A percentile compares a stretch with the other conserved stretches of the same genome.
These are phyloP conservation scores for Solanum hybrid DNA, from an alignment of 305 asterid species.

Conservation along the genomic window DNA sequence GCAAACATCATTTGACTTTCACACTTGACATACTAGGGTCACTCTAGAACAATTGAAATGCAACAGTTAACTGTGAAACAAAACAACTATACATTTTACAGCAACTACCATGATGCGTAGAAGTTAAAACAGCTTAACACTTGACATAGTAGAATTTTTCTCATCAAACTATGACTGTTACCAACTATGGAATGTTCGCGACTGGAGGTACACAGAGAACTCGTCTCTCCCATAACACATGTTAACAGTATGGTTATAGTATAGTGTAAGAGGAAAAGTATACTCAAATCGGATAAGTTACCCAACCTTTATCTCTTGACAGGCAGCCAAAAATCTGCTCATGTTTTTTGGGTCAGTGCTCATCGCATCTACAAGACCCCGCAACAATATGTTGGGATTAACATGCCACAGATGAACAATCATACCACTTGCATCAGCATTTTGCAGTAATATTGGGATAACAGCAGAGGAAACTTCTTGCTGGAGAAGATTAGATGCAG, in stretches of 20 bases:
- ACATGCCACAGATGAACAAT: too few species aligned
- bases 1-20: neutral
- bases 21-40: neutral
- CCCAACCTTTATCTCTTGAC: conserved; percentile 71
- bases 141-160: neutral
- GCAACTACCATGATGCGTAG: neutral
- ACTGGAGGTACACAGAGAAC: neutral
- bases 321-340: conserved; percentile 12
- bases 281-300: neutral
- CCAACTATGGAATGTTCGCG: neutral
- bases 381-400: conserved; percentile 36
- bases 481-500: too few species aligned
- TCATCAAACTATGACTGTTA: neutral
- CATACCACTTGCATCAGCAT: too few species aligned
- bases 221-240: neutral
- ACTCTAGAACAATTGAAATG: neutral
- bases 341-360: neutral
- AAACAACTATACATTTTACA: neutral
- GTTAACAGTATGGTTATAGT: neutral
- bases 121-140: neutral
- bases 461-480: too few species aligned
- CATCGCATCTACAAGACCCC: neutral
- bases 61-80: neutral
- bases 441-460: too few species aligned
- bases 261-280: neutral